Conservation (phyloP, 345 rosid genomes). For the Melaleuca quinquenervia region DNA sequence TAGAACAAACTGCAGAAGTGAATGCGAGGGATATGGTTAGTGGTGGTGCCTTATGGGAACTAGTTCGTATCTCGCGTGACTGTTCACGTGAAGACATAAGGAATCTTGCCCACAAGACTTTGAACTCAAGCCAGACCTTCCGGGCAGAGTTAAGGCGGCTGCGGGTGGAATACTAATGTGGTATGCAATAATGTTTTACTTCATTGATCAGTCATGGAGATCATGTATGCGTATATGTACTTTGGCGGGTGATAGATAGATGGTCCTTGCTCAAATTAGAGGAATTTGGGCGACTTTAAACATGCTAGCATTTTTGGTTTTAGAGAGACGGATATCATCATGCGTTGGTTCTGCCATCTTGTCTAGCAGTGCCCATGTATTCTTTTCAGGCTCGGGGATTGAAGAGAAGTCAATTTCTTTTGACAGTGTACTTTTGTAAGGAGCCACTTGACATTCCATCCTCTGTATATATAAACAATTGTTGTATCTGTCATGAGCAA, state of each 20-base stretch:
- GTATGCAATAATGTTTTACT: not conserved
- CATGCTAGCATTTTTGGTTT: not conserved
- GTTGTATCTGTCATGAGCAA: not conserved
- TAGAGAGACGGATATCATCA: not conserved
- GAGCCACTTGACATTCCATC: not conserved
- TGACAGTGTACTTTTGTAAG: not conserved
- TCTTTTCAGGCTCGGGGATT: not conserved
- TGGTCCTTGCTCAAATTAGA: not conserved
- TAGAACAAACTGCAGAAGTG: constrained; percentile 44
- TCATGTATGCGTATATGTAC: not conserved
- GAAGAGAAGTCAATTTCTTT: not conserved
- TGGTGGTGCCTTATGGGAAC: constrained; percentile 95
- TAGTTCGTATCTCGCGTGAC: constrained; percentile 82
- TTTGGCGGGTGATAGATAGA: not conserved
- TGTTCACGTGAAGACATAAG: constrained; percentile 93
- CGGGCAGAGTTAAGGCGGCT: constrained; percentile 59
- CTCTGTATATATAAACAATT: not conserved
- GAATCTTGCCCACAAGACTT: constrained; percentile 70
- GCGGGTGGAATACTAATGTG: constrained; percentile 45
- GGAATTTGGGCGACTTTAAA: not conserved
- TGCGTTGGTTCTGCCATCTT: not conserved
- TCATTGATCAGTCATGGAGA: not conserved
- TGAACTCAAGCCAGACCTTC: constrained; percentile 54
- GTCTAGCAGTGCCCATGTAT: not conserved
- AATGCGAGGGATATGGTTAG: constrained; percentile 88